phyloP scores from a whole-genome alignment of 345 rosid genomes.

The Lumnitzera littorea region DNA sequence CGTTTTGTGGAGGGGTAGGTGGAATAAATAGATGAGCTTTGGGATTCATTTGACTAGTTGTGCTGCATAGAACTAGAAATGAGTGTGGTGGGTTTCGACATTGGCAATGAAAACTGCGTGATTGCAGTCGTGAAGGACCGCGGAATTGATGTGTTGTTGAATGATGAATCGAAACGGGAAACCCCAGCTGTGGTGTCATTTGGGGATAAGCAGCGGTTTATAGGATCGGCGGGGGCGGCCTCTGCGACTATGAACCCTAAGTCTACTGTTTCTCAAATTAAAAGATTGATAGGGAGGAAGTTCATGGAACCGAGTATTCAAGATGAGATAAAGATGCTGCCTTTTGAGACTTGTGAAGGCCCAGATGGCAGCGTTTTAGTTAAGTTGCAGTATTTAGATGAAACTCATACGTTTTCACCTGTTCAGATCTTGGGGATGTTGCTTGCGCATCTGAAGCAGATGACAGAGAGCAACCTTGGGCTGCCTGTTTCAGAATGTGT shows the following conservation, averaged over 20 bases:
- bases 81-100: constrained; percentile 55
- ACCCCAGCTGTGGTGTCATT: constrained; percentile 41
- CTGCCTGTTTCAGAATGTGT: constrained; percentile 43
- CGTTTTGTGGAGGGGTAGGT: too few relatives aligned
- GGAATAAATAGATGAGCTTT: too few relatives aligned
- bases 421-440: constrained; percentile 48
- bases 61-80: constrained; percentile 12
- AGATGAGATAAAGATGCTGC: constrained; percentile 34
- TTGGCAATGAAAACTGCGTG: constrained; percentile 55
- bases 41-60: too few relatives aligned
- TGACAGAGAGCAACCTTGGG: constrained; percentile 42
- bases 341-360: constrained; percentile 39
- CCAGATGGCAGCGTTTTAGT: constrained; percentile 39
- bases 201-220: constrained; percentile 53
- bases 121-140: constrained; percentile 45
- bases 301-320: constrained; percentile 38
- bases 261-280: constrained; percentile 44
- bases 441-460: constrained; percentile 44
- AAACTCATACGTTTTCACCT: constrained; percentile 28
- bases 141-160: constrained; percentile 50
- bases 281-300: constrained; percentile 43
- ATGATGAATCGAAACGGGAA: constrained; percentile 56
- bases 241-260: constrained; percentile 44
- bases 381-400: constrained; percentile 35
- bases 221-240: constrained; percentile 48